Base-by-base conservation (phyloP, 768 basidiomycete genomes). In the Lactarius akahatsu region DNA sequence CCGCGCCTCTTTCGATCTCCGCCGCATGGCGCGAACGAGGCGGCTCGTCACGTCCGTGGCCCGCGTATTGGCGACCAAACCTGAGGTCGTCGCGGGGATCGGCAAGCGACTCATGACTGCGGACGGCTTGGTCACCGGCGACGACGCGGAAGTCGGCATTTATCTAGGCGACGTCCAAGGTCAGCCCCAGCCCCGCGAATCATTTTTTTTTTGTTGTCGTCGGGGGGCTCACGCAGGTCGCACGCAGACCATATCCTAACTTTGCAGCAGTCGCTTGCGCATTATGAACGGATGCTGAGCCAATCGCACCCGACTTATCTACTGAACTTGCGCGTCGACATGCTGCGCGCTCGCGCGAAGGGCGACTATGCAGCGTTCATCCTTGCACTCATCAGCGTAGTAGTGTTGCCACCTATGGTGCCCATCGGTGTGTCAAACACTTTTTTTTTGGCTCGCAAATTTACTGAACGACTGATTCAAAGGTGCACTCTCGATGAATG, bases 161-260 rank as follows among this genome's bases (percentile, higher is more conserved):
- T 94, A 96, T 74, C 85, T 96, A 78, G 92, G 92, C 28, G 95
- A 98, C 75, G 84, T 98, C 2, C 92, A 95, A 80, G 95, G 95
- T 94, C 69, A 61, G 63, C 8, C 36, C 28, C 13, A 47, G n/a
- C 23, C 3, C 50, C 26, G 26, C 59, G 23, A 38, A 32, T 32
- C 30, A 23, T 26, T 8, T 40, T 45, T 38, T 38, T 36, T 36
- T 11, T 36, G 6, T 36, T 1, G 9, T 36, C 34, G 15, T 20
- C 6, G 36, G 34, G 36, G 32, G 15, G 4, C 30, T 60, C 34
- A 13, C 26, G 26, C 11, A 45, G 70, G 64, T 64, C 43, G 68
- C 6, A 2, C 50, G 20, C 58, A 95, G 95, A 98, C 76, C 96
- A 98, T 74, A 94, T 97, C 70, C 76, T 95, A 28, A 87, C 92